These are phyloP conservation scores for Pestalotiopsis sp. DNA, from an alignment of 2,329 filamentous ascomycete genomes.

Conservation along the genomic window DNA sequence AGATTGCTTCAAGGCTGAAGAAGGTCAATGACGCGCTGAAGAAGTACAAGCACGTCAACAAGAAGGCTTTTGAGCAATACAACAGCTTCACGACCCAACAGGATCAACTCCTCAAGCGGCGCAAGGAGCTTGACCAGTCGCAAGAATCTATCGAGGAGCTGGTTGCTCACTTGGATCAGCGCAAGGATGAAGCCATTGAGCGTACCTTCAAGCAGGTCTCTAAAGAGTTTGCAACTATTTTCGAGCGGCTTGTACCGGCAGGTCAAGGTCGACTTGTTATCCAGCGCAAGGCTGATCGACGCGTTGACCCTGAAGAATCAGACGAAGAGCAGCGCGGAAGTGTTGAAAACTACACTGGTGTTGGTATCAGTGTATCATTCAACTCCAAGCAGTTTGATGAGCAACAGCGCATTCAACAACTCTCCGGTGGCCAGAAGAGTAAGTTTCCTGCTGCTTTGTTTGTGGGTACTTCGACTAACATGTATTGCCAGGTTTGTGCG, in stretches of 20 bases:
- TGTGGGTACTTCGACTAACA: conserved; percentile 17
- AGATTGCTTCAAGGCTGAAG: conserved; percentile 72
- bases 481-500: conserved; percentile 72
- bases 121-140: conserved; percentile 83
- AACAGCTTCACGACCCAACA: conserved; percentile 94
- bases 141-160: conserved; percentile 89
- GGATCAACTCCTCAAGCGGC: conserved; percentile 80
- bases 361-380: conserved; percentile 96
- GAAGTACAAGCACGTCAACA: conserved; percentile 98
- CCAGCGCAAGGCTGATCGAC: conserved; percentile 81
- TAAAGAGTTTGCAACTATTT: conserved; percentile 88
- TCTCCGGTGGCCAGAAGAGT: conserved; percentile 98
- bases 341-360: conserved; percentile 94
- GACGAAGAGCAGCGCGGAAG: conserved; percentile 68
- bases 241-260: conserved; percentile 91
- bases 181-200: conserved; percentile 97
- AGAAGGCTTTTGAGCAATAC: conserved; percentile 99
- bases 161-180: conserved; percentile 87
- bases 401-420: conserved; percentile 95
- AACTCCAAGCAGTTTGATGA: conserved; percentile 96
- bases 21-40: conserved; percentile 92
- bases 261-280: conserved; percentile 91
- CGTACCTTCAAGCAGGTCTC: conserved; percentile 98
- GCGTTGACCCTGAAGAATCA: conserved; percentile 64
- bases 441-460: conserved; percentile 37